A percentile compares a stretch with the other conserved stretches of the same genome.
Evolutionary conservation across 306 rosid genomes (phyloP).

Genomic region (Geum urbanum): DNA sequence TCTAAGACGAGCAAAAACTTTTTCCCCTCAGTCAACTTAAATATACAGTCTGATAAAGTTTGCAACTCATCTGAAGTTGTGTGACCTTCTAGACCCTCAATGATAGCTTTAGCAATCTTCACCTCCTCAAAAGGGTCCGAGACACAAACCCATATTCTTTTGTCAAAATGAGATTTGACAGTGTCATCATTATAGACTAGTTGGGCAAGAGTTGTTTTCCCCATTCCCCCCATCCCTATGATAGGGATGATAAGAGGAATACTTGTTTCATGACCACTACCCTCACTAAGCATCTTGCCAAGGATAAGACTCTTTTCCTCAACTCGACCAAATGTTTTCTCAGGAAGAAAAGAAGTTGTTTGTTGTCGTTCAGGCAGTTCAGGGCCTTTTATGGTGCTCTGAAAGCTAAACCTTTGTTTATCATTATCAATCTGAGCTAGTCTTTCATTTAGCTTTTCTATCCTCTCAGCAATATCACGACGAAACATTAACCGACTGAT

Average conservation of each 20-base stretch:
- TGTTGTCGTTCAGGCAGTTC: background rate
- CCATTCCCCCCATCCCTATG: slow-evolving; percentile 11
- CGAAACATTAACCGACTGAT: no score
- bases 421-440: background rate
- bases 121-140: no score
- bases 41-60: no score
- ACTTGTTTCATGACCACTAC: no score
- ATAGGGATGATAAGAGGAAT: background rate
- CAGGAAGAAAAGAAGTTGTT: background rate
- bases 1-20: background rate
- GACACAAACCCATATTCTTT: background rate
- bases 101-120: no score
- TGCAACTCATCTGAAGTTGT: no score
- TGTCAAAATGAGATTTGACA: background rate
- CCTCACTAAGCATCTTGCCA: background rate
- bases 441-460: background rate
- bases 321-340: background rate
- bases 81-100: no score
- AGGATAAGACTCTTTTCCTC: background rate
- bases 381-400: no score
- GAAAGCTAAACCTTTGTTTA: background rate
- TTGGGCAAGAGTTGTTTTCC: slow-evolving; percentile 2
- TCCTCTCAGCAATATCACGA: no score
- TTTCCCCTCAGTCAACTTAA: no score
- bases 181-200: slow-evolving; percentile 3